Conservation (phyloP, 202 grass and related monocot genomes). For the Zoysia matrella region DNA sequence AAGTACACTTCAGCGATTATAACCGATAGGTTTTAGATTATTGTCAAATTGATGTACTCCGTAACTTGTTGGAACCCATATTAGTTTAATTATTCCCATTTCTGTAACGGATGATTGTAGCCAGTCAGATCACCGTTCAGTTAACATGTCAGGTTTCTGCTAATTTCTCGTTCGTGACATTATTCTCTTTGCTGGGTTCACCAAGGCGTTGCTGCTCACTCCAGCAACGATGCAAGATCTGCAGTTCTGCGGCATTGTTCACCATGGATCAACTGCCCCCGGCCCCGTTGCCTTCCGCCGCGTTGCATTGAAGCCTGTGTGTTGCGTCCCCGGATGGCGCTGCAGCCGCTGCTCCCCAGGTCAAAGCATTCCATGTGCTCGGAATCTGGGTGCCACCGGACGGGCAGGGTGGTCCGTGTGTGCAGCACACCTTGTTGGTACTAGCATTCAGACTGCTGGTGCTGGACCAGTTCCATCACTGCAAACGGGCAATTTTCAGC, state of each 20-base stretch:
- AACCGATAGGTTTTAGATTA: conserved; percentile 11
- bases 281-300: neutral
- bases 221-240: too few relatives aligned
- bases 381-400: neutral
- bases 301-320: neutral
- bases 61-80: conserved; percentile 33
- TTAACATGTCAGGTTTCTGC: neutral
- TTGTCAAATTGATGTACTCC: neutral
- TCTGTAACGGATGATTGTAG: neutral
- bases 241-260: neutral
- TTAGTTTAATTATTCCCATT: neutral
- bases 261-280: neutral
- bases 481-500: neutral
- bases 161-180: neutral
- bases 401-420: neutral
- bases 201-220: neutral
- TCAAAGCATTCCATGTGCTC: conserved; percentile 25
- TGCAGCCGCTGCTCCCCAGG: neutral
- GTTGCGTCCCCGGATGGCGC: neutral
- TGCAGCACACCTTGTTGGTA: too few relatives aligned
- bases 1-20: conserved; percentile 27
- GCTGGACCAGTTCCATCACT: neutral
- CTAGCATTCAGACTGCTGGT: neutral
- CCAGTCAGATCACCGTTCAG: neutral
- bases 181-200: neutral